A percentile compares a stretch with the other conserved stretches of the same genome.
phyloP scores from a whole-genome alignment of 208 protist species.

The Leishmania turanica region DNA sequence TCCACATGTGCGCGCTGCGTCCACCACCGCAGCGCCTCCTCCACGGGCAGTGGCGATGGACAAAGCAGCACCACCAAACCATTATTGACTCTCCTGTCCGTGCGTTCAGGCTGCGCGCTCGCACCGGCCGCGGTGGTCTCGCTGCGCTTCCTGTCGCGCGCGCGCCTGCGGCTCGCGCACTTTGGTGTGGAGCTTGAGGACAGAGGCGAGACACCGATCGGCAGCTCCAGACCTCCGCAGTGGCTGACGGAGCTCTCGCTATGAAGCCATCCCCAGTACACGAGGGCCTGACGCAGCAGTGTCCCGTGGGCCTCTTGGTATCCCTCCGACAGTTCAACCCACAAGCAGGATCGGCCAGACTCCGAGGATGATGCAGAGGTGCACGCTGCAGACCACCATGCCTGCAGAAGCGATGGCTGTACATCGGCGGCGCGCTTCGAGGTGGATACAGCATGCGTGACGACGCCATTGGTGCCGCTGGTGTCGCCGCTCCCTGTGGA shows the following conservation, averaged over 20 bases:
- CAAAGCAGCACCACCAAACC: constrained; percentile 42
- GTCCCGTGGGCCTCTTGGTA: constrained; percentile 20
- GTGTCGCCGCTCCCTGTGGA: neutral
- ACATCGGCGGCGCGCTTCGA: neutral
- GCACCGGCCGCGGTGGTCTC: neutral
- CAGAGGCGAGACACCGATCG: neutral
- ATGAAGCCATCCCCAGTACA: constrained; percentile 29
- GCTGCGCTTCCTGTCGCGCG: neutral
- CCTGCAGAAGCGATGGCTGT: neutral
- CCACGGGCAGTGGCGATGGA: constrained; percentile 26
- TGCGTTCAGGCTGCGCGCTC: neutral
- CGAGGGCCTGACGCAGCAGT: constrained; percentile 29
- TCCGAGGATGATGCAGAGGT: neutral
- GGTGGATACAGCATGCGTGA: neutral
- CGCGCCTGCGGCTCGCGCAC: neutral
- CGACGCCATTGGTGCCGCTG: neutral
- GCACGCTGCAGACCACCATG: constrained; percentile 12
- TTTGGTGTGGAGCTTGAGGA: constrained; percentile 13
- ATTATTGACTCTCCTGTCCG: neutral
- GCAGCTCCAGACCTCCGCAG: neutral
- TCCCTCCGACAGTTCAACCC: constrained; percentile 22
- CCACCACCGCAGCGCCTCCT: constrained; percentile 56
- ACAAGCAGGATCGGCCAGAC: constrained; percentile 14
- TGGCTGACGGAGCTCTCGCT: neutral
- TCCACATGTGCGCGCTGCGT: constrained; percentile 52